Base-by-base conservation (phyloP, 1,284 basidiomycete genomes). In the Trametes polyzona region DNA sequence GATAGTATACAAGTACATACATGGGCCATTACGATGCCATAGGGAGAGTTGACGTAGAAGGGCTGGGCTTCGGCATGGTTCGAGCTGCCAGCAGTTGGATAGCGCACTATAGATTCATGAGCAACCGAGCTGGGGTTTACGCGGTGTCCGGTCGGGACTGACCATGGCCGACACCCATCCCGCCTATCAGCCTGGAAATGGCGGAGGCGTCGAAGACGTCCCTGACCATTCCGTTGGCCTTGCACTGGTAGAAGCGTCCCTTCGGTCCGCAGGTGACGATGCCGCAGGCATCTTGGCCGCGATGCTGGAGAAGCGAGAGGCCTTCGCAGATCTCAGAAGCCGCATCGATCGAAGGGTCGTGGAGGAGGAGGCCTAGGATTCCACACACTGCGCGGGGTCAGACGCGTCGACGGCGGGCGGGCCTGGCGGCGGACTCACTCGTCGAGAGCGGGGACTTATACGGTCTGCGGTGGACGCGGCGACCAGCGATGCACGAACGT, bases 181-280 rank as follows among this genome's bases (percentile, higher is more conserved):
- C 88, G 21, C 97, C 97, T 64, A 90, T 82, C 61, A 99, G 77
- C 62, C 86, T 88, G 42, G 86, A 82, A 54, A 98, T 78, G 21
- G 91, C 83, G 68, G 83, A 83, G 47, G 84, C 80, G 74, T 98
- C 95, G 74, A 99, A 96, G 60, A 99, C 92, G 73, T 99, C 97
- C 56, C 96, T 86, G 67, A 99, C 96, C 97, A 99, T 99, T 40
- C 97, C 97, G 73, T 99, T 99, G n/a, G 95, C 94, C 77, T 99
- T 99, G 82, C 93, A 95, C 74, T 99, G 97, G 75, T 92, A 96
- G 74, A 99, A 93, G 43, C 96, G 88, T 43, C 97, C 97, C 70
- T 95, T 95, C 16, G 87, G 84, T 3, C 96, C 97, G 73, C 97
- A 97, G 44, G 97, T 99, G 58, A 99, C 92, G 69, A 99, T 92